Conservation (phyloP, 202 grass and related monocot genomes). For the Bolboschoenoplectus hybrid region DNA sequence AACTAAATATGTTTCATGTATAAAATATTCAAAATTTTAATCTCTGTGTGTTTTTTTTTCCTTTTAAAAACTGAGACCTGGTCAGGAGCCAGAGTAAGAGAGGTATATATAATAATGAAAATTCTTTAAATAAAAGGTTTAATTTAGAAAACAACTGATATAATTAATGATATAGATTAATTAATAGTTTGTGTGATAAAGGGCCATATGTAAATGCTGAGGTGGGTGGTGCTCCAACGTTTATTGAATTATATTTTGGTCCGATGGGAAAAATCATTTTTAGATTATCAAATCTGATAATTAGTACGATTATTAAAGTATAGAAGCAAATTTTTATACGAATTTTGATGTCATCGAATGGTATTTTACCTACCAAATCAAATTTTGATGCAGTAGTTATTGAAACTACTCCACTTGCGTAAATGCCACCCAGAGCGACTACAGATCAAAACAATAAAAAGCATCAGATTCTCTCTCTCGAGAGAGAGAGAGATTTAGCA, state of each 20-base stretch:
- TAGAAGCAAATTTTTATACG: no score
- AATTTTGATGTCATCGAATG: no score
- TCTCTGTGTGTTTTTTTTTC: not conserved
- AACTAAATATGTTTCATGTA: not conserved
- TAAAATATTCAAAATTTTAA: not conserved
- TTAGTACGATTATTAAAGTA: no score
- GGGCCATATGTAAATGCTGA: slow-evolving; percentile 37
- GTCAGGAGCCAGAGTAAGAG: not conserved
- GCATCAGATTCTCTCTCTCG: slow-evolving; percentile 38
- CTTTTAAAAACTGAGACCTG: slow-evolving; percentile 19
- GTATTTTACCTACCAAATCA: no score
- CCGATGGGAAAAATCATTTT: no score
- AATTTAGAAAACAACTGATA: not conserved
- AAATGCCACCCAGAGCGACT: slow-evolving; percentile 16
- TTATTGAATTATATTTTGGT: no score
- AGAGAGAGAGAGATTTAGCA: slow-evolving; percentile 39
- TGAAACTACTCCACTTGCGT: no score
- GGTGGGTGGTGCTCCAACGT: no score
- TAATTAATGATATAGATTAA: slow-evolving; percentile 36
- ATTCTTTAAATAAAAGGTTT: not conserved
- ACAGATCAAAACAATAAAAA: slow-evolving; percentile 41
- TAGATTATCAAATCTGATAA: no score
- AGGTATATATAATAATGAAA: slow-evolving; percentile 8
- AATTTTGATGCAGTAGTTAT: no score
- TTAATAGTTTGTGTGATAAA: slow-evolving; percentile 6